Evolutionary conservation across 495 filamentous ascomycete genomes (phyloP), one percentile per base, ranked within the genome.

Genomic region (Jackrogersella multiformis): DNA sequence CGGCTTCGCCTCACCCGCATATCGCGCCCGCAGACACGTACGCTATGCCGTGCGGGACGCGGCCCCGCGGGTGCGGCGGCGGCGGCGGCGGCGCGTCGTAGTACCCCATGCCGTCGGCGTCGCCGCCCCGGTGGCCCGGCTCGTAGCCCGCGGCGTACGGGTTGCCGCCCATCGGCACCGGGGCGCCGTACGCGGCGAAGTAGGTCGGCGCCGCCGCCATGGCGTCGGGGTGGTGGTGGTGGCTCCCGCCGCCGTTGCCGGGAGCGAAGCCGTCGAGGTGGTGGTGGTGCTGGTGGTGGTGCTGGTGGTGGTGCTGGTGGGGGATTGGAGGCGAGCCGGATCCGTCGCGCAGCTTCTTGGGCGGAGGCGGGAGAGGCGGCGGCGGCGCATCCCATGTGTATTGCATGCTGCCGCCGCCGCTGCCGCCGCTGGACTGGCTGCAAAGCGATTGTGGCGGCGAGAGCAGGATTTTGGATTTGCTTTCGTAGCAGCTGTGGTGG

Each of bases 391-490:
- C 36, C 61, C 61, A 65, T 10, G 15, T 12, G 53, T 58, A 65
- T 34, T 41, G 36, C 34, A 52, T 32, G 9, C 12, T 41, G 48
- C 36, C 21, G 21, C 12, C 24, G 2, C 38, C 15, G 16, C 13
- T 24, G 34, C 34, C 13, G 5, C n/a, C 44, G 26, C 5, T 45
- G 13, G 36, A 38, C 21, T 46, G 12, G 48, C 48, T 52, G 16
- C 9, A 12, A 0, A 23, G 49, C 2, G 26, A 9, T 4, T 30
- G 48, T 4, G 56, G 56, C 4, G 49, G 48, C 16, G 56, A 49
- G 8, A 62, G 49, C 15, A 57, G 35, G 5, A 23, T 42, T 7
- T 61, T 68, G 4, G 18, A 18, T 23, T 62, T 68, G 2, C 7
- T 36, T 28, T 56, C 46, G 53, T 62, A 62, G 16, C 44, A 42